Evolutionary conservation across 2,329 filamentous ascomycete genomes (phyloP).

Genomic region (Trichoderma sp.): DNA sequence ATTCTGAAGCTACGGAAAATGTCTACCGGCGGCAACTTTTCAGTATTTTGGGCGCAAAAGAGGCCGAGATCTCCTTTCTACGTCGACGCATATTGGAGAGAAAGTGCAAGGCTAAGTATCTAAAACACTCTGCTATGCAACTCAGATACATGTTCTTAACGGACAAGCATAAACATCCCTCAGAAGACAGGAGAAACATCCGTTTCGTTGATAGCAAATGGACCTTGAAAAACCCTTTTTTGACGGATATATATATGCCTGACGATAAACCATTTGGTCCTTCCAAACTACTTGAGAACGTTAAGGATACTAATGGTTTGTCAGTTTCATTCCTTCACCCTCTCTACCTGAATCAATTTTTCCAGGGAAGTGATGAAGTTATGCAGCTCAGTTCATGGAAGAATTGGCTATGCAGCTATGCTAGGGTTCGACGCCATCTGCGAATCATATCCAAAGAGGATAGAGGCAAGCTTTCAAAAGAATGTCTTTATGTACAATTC

Average conservation of each 20-base stretch:
- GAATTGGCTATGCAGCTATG: not conserved
- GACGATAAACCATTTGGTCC: not conserved
- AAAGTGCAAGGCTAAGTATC: accelerated
- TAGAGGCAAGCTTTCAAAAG: not conserved
- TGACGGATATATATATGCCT: not conserved
- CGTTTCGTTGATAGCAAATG: not conserved
- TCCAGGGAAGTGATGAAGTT: not conserved
- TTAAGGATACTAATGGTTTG: not conserved
- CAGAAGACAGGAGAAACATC: not conserved
- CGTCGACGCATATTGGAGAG: not conserved
- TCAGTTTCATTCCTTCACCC: not conserved
- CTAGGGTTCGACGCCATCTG: not conserved
- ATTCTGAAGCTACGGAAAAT: not conserved
- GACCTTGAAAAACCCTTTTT: no score
- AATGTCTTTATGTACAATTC: not conserved
- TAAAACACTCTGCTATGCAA: not conserved
- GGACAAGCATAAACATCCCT: not conserved
- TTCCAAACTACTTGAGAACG: not conserved
- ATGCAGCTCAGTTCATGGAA: not conserved
- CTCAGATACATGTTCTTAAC: not conserved
- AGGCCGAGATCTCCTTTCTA: not conserved
- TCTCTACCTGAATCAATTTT: not conserved
- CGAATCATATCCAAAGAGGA: not conserved
- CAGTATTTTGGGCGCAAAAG: not conserved
- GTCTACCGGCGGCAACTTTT: not conserved